phyloP scores from a whole-genome alignment of 768 basidiomycete species.

The Calvatia gigantea region DNA sequence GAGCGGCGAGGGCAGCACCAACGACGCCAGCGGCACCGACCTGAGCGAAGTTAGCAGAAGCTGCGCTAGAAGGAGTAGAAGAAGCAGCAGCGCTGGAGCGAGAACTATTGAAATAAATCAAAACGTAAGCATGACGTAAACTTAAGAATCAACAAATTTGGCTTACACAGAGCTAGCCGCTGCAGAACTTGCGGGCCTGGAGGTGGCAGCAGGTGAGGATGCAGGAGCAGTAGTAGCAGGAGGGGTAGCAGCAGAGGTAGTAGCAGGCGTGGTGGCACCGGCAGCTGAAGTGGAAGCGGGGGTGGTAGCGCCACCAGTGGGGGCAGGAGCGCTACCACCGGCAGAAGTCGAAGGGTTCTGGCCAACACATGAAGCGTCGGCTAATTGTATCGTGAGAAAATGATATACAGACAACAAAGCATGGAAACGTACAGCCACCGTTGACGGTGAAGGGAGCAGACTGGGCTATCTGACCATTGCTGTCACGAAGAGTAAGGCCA shows the following conservation, averaged over 20 bases:
- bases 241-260: conserved; percentile 14
- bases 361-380: conserved; percentile 34
- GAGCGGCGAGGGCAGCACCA: conserved; percentile 41
- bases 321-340: conserved; percentile 16
- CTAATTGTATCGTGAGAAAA: conserved; percentile 15
- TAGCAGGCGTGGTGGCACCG: conserved; percentile 12
- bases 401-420: neutral
- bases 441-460: conserved; percentile 50
- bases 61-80: conserved; percentile 21
- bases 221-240: conserved; percentile 13
- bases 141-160: neutral
- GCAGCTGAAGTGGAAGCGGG: conserved; percentile 12
- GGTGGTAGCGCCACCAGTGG: conserved; percentile 15
- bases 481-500: conserved; percentile 61
- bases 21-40: conserved; percentile 39
- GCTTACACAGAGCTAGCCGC: conserved; percentile 12
- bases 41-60: conserved; percentile 27
- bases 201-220: conserved; percentile 5
- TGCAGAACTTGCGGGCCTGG: conserved; percentile 11
- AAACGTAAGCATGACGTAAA: conserved; percentile 3
- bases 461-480: conserved; percentile 45
- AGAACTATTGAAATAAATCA: neutral
- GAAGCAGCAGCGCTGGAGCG: conserved; percentile 3
- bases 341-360: conserved; percentile 17
- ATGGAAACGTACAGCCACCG: conserved; percentile 42